phyloP scores from a whole-genome alignment of 2,329 filamentous ascomycete species.

The Trichophyton mentagrophytes region DNA sequence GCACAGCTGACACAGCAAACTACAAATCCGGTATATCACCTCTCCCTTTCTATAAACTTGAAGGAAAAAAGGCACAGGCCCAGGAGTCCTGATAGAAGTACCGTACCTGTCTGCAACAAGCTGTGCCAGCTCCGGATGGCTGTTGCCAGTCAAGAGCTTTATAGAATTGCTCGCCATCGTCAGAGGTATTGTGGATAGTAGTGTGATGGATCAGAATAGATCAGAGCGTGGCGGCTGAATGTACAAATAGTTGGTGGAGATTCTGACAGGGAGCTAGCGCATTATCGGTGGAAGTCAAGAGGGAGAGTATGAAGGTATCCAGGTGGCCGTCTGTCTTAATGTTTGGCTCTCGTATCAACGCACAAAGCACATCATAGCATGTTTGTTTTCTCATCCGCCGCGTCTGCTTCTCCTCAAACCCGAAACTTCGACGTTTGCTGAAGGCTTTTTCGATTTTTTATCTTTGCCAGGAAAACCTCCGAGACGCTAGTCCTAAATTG shows the following conservation, averaged over 20 bases:
- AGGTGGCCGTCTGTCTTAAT: neutral
- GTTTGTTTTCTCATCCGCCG: neutral
- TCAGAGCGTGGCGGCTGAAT: neutral
- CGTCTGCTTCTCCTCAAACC: neutral
- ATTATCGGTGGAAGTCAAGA: neutral
- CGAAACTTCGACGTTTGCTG: neutral
- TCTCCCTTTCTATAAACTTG: neutral
- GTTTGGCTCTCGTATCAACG: neutral
- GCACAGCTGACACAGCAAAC: neutral
- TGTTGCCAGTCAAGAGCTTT: constrained; percentile 63
- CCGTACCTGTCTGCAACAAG: constrained; percentile 53
- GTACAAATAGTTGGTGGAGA: neutral
- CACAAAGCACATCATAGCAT: neutral
- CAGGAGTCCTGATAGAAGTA: neutral
- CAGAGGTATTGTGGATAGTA: neutral
- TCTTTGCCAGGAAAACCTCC: neutral
- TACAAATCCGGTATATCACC: neutral
- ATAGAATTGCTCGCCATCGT: constrained; percentile 62
- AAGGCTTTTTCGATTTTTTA: constrained; percentile 1
- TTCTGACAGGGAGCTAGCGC: neutral
- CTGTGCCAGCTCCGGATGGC: constrained; percentile 58
- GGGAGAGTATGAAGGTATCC: neutral
- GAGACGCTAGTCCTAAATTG: neutral
- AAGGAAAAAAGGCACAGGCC: neutral
- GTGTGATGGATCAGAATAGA: neutral